phyloP scores from a whole-genome alignment of 345 rosid genomes.

The Hypericum androsaemum region DNA sequence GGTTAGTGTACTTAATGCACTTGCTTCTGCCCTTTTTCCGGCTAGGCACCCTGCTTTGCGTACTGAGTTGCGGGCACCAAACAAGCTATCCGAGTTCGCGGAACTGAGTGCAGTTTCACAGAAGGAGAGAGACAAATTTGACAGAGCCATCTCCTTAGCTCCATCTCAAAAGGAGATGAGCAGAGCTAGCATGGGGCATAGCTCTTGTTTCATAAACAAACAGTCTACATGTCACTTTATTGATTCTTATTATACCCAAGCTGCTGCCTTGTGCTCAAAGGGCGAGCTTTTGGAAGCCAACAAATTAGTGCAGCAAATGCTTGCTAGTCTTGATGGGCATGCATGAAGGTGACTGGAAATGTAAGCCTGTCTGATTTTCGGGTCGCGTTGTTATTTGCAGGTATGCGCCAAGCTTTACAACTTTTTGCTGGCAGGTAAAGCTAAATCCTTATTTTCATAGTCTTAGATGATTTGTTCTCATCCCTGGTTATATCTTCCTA shows the following conservation, averaged over 20 bases:
- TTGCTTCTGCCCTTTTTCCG: slow-evolving; percentile 44
- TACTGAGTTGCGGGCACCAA: slow-evolving; percentile 15
- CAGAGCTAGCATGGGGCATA: slow-evolving; percentile 15
- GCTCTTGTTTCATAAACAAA: slow-evolving; percentile 9
- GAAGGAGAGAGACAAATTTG: slow-evolving; percentile 6
- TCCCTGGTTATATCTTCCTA: too few species aligned
- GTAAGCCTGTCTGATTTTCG: too few species aligned
- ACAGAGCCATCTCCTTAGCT: slow-evolving; percentile 13
- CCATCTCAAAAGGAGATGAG: slow-evolving; percentile 10
- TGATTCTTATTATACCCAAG: slow-evolving; percentile 38
- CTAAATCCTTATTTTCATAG: too few species aligned
- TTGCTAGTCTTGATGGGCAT: slow-evolving; percentile 27
- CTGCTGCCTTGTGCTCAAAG: slow-evolving; percentile 55
- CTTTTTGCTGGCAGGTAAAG: too few species aligned
- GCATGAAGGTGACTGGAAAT: too few species aligned
- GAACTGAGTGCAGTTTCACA: slow-evolving; percentile 7
- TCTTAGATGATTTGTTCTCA: too few species aligned
- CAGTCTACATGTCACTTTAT: slow-evolving; percentile 22
- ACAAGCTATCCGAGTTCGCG: slow-evolving; percentile 14
- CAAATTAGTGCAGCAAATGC: slow-evolving; percentile 32
- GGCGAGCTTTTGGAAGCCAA: slow-evolving; percentile 63
- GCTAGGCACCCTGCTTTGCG: slow-evolving; percentile 22
- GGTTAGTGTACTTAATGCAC: slow-evolving; percentile 44
- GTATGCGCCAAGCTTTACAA: too few species aligned
- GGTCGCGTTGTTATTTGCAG: too few species aligned